Base-by-base conservation (phyloP, 1,139 yeast genomes). In the Yamadazyma songkhlaensis region DNA sequence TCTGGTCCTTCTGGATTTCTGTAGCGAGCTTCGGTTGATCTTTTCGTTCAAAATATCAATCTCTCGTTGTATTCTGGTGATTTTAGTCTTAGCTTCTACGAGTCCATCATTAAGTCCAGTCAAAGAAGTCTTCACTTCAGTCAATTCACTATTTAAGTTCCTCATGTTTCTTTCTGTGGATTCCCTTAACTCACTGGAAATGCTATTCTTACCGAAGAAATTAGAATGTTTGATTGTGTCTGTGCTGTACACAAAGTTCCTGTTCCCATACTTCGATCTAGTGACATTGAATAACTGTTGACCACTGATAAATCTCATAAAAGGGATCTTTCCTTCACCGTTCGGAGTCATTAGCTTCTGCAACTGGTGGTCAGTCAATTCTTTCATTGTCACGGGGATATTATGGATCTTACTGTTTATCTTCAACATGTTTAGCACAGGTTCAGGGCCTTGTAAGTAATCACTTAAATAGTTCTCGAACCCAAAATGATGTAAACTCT, bases 401-500 rank as follows among this genome's bases (percentile, higher is more conserved):
- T 64, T 60, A 45, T 85, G 78, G 20, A 89, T 60, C 31, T 66
- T 68, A 10, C 77, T 65, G 23, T 72, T 71, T 43, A 77, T 81
- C 48, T 84, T 80, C 34, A 92, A 67, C 88, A 86, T 87, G 38
- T 74, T 70, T 34, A 88, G 55, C 1, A 92, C 95, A n/a, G 77
- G 74, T 8, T 60, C 55, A 1, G 96, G 96, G 0, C 96, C 98
- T 1, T 64, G 61, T 2, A 92, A 53, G 44, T 78, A 78, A 50
- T 92, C 97, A 1, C 78, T 61, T 26, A 89, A 51, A 50, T 77
- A 86, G 0, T 96, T 94, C 43, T 86, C 96, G 57, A 92, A 87
- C 0, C 96, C 96, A 21, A 63, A 57, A 1, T 47, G 32, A 25
- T 47, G 51, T 4, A 89, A 49, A 29, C 63, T 56, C 7, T 63